Base-by-base conservation (phyloP, 768 basidiomycete genomes). In the Pleurotus cornucopiae region DNA sequence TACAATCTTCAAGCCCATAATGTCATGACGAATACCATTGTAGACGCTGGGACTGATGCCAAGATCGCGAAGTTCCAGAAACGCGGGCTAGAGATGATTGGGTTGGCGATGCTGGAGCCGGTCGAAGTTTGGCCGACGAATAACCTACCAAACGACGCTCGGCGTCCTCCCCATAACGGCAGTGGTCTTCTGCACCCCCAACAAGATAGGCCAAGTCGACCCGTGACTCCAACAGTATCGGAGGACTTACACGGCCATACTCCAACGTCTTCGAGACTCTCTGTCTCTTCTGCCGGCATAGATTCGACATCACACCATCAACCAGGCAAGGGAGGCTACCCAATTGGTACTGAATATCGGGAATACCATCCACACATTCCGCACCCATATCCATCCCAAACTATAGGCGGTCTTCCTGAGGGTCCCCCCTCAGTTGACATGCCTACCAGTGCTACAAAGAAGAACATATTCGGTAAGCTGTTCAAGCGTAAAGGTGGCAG, bases 1-100 rank as follows among this genome's bases (percentile, higher is more conserved):
- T 92, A 94, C 71, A 94, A 93, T 64, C 79, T 95, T 18, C 86
- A 89, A 57, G 91, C 91, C 0, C 92, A 95, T 68, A 88, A 91
- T 59, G 88, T 94, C 49, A 78, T 93, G 78, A 85, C 90, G 11
- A 94, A 93, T 63, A 82, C 84, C 37, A 86, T 94, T 55, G 81
- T 91, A 25, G 92, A 94, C 64, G 92, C 92, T 0, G 92, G 92
- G 40, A 94, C 91, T 0, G 91, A 93, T 57, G 87, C 88, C 18
- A 89, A 89, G 70, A 84, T 94, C 38, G 89, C 91, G 3, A 86
- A 82, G 60, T 93, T 91, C 64, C 74, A 76, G 54, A 84, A 79
- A 60, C 79, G 86, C 3, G 87, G 89, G 1, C 71, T 92, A 30
- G 92, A 94, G 65, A 71, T 95, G 23, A 80, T 92, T 13, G 87